Evolutionary conservation across 768 basidiomycete genomes (phyloP).

Genomic region (Russula ochroleuca): DNA sequence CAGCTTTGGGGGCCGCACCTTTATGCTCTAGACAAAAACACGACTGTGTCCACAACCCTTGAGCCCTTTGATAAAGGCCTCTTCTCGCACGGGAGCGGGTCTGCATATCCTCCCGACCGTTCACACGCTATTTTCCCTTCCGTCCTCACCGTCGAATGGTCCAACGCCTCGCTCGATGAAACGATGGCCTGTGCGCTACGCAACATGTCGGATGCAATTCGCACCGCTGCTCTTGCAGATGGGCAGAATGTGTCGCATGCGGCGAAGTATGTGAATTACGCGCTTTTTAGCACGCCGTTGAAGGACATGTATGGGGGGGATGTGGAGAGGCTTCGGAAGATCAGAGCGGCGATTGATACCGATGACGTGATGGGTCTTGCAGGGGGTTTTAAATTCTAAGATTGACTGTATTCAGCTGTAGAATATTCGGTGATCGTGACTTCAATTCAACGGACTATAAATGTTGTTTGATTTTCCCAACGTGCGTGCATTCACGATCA

Average conservation of each 20-base stretch:
- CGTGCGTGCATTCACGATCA: no score
- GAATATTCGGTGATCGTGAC: no score
- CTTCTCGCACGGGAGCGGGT: slow-evolving; percentile 14
- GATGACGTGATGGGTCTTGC: slow-evolving; percentile 29
- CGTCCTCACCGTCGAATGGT: background rate
- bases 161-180: slow-evolving; percentile 36
- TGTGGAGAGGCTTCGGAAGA: background rate
- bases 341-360: slow-evolving; percentile 19
- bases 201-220: background rate
- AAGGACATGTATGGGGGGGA: background rate
- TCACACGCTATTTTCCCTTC: slow-evolving; percentile 13
- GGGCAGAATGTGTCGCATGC: slow-evolving; percentile 23
- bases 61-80: background rate
- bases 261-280: background rate
- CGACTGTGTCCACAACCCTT: background rate
- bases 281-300: background rate
- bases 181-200: slow-evolving; percentile 40
- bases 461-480: no score
- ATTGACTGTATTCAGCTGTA: background rate
- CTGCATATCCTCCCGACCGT: slow-evolving; percentile 22
- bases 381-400: slow-evolving; percentile 28
- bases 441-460: no score
- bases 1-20: background rate
- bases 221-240: slow-evolving; percentile 14
- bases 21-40: background rate